Conservation (phyloP, 768 basidiomycete genomes). For the Trametes sanguinea region DNA sequence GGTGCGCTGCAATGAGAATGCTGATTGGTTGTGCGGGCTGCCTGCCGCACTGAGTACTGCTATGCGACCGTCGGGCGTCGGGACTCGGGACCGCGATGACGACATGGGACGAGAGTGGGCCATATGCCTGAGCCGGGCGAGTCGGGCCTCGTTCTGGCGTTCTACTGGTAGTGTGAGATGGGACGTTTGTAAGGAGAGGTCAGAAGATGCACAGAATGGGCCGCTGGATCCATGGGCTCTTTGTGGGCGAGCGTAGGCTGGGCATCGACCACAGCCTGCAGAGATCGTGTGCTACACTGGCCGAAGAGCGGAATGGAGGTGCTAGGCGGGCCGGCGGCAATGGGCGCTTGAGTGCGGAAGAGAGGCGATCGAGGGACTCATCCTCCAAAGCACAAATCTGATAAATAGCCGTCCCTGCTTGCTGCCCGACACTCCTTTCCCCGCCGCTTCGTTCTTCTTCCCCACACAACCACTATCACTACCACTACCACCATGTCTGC, state of each 20-base stretch:
- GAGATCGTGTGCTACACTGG: too few relatives aligned
- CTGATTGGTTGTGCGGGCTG: not conserved
- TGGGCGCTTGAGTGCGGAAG: not conserved
- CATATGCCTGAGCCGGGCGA: not conserved
- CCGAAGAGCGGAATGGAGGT: too few relatives aligned
- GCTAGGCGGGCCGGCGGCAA: conserved; percentile 6
- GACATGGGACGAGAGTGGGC: not conserved
- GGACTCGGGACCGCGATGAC: conserved; percentile 7
- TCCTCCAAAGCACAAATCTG: conserved; percentile 3
- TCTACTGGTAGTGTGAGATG: not conserved
- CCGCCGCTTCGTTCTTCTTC: not conserved
- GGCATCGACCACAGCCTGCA: too few relatives aligned
- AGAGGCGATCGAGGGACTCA: conserved; percentile 1
- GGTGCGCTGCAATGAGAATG: not conserved
- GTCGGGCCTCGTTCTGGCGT: conserved; percentile 7
- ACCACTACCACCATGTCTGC: conserved; percentile 15
- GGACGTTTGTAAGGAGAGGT: not conserved
- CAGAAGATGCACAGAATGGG: not conserved
- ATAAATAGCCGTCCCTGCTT: conserved; percentile 22
- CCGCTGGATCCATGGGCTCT: too few relatives aligned
- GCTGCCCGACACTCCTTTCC: not conserved
- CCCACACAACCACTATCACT: not conserved
- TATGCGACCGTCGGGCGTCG: not conserved
- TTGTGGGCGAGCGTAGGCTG: too few relatives aligned
- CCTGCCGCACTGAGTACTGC: not conserved